Conservation (phyloP, 163 green algal genomes). For the Scenedesmus sp. region DNA sequence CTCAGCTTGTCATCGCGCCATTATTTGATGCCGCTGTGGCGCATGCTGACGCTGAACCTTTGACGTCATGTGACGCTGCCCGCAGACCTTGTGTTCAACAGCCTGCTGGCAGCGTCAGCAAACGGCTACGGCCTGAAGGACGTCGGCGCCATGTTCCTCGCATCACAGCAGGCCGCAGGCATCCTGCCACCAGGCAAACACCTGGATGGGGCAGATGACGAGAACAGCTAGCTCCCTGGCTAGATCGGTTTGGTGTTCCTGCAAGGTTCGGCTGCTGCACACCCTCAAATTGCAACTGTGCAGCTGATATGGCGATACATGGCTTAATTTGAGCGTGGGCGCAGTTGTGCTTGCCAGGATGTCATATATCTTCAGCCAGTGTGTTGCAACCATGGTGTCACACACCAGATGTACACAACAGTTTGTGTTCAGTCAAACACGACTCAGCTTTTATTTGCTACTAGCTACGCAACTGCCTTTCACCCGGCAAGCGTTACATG, state of each 20-base stretch:
- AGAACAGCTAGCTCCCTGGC: neutral
- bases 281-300: neutral
- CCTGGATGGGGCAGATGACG: neutral
- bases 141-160: constrained; percentile 64
- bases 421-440: too few relatives aligned
- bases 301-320: neutral
- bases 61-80: too few relatives aligned
- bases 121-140: constrained; percentile 60
- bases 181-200: constrained; percentile 41
- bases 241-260: neutral
- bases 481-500: too few relatives aligned
- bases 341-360: too few relatives aligned
- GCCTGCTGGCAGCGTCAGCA: constrained; percentile 62
- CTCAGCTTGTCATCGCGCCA: too few relatives aligned
- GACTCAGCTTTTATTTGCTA: neutral
- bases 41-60: too few relatives aligned
- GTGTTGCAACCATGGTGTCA: too few relatives aligned
- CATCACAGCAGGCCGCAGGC: constrained; percentile 59
- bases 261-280: neutral
- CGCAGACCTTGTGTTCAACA: constrained; percentile 61
- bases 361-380: too few relatives aligned
- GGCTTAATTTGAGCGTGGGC: too few relatives aligned
- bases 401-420: too few relatives aligned
- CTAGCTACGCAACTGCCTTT: neutral
- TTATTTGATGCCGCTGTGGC: neutral